Conservation (phyloP, 345 rosid genomes). For the Physaria fendleri region DNA sequence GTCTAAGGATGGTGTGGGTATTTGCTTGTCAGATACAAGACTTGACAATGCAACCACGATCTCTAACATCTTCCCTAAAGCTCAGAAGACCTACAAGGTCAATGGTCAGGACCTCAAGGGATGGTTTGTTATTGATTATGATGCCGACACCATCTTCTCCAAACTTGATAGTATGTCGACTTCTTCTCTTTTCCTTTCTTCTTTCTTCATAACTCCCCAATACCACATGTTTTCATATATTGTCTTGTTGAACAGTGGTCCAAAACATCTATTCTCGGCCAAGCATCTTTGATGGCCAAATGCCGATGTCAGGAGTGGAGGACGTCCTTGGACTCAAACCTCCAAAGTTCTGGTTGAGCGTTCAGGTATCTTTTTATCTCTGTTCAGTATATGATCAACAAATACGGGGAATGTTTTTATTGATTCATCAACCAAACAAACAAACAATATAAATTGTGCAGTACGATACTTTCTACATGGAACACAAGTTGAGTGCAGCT, state of each 20-base stretch:
- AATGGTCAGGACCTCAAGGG: conserved; percentile 55
- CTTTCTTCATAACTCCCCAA: neutral
- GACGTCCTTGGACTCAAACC: conserved; percentile 38
- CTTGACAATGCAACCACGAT: conserved; percentile 61
- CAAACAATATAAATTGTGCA: conserved; percentile 42
- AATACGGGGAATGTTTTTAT: conserved; percentile 11
- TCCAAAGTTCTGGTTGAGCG: conserved; percentile 63
- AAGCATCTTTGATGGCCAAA: conserved; percentile 38
- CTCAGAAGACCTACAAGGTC: conserved; percentile 37
- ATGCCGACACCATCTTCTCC: conserved; percentile 27
- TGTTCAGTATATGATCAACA: neutral
- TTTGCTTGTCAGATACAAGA: conserved; percentile 52
- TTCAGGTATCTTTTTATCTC: conserved; percentile 42
- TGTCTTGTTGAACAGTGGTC: conserved; percentile 35
- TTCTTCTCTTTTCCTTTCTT: neutral
- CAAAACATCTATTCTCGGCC: conserved; percentile 54
- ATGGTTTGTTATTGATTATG: conserved; percentile 58
- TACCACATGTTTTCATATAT: conserved; percentile 5
- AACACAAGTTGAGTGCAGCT: conserved; percentile 48
- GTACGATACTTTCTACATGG: conserved; percentile 56
- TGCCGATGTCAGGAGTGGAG: conserved; percentile 42
- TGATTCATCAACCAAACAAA: conserved; percentile 24
- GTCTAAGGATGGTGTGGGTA: conserved; percentile 55
- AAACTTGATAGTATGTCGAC: conserved; percentile 46
- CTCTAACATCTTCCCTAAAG: conserved; percentile 27